Conservation (phyloP, 2,329 filamentous ascomycete species). For the Penicillium polonicum region DNA sequence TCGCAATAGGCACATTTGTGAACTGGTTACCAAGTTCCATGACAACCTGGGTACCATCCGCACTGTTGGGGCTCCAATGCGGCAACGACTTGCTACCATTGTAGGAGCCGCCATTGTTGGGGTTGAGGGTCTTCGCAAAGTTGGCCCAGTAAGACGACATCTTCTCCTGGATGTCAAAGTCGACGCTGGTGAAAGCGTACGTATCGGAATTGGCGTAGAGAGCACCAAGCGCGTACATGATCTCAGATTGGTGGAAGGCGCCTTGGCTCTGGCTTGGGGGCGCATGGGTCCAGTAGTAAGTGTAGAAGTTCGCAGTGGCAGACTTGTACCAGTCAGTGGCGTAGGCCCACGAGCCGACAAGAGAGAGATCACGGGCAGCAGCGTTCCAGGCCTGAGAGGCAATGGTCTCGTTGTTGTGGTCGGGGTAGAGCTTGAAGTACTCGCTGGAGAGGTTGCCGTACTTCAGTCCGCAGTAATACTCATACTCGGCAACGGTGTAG, state of each 20-base stretch:
- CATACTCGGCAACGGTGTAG: conserved; percentile 30
- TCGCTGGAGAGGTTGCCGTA: conserved; percentile 27
- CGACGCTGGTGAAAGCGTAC: conserved; percentile 26
- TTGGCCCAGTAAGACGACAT: conserved; percentile 40
- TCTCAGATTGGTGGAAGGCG: conserved; percentile 41
- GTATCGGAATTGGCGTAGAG: conserved; percentile 34
- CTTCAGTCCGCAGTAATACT: conserved; percentile 27
- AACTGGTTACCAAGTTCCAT: conserved; percentile 26
- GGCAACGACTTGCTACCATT: conserved; percentile 19
- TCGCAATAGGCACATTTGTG: conserved; percentile 22
- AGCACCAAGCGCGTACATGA: conserved; percentile 41
- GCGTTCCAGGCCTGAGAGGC: conserved; percentile 29
- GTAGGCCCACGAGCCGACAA: conserved; percentile 29
- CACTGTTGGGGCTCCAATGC: conserved; percentile 21
- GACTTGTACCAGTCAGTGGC: conserved; percentile 30
- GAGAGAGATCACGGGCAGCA: conserved; percentile 26
- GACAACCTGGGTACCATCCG: conserved; percentile 21
- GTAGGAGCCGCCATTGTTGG: conserved; percentile 24
- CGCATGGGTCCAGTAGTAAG: conserved; percentile 40
- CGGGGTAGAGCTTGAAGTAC: conserved; percentile 33
- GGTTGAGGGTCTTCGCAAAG: conserved; percentile 34
- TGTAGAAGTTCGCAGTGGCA: conserved; percentile 32
- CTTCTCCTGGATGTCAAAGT: conserved; percentile 31
- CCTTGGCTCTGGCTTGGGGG: conserved; percentile 37
- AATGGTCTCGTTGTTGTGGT: conserved; percentile 20